These are phyloP conservation scores for Cichorium intybus DNA, from an alignment of 140 eudicot genomes.

Conservation along the genomic window DNA sequence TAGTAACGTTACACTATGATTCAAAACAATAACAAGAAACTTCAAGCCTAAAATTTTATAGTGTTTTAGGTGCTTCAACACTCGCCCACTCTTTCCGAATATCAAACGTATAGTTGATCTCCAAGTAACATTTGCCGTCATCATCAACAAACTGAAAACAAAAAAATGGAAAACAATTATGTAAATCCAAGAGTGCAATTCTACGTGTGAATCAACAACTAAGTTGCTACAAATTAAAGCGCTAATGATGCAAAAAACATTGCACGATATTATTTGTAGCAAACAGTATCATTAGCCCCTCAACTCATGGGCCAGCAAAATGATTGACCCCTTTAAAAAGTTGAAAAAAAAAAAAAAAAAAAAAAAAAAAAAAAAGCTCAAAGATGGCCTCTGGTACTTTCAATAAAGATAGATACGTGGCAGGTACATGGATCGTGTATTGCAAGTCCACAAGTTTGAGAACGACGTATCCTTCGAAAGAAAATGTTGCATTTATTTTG, in stretches of 20 bases:
- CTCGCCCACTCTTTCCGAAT: conserved; percentile 53
- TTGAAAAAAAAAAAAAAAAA: no score
- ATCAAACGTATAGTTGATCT: conserved; percentile 56
- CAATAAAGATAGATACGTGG: conserved; percentile 25
- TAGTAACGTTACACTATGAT: conserved; percentile 9
- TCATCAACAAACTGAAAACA: conserved; percentile 60
- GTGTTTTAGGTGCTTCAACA: not conserved
- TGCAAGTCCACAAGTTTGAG: conserved; percentile 9
- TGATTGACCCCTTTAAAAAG: conserved; percentile 32
- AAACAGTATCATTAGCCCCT: conserved; percentile 31
- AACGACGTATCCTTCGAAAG: not conserved
- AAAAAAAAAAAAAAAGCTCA: conserved; percentile 13
- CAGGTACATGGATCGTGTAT: not conserved
- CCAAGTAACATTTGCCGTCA: conserved; percentile 69
- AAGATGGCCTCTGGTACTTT: conserved; percentile 24
- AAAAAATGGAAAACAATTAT: conserved; percentile 13
- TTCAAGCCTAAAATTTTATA: not conserved
- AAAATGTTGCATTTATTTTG: not conserved
- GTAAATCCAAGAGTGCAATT: not conserved
- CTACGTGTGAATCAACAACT: conserved; percentile 10
- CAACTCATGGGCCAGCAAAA: conserved; percentile 34
- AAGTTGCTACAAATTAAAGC: not conserved
- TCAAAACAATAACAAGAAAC: conserved; percentile 12
- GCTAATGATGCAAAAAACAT: not conserved
- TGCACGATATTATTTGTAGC: not conserved